Base-by-base conservation (phyloP, 306 rosid genomes). In the Trichosanthes truncata region DNA sequence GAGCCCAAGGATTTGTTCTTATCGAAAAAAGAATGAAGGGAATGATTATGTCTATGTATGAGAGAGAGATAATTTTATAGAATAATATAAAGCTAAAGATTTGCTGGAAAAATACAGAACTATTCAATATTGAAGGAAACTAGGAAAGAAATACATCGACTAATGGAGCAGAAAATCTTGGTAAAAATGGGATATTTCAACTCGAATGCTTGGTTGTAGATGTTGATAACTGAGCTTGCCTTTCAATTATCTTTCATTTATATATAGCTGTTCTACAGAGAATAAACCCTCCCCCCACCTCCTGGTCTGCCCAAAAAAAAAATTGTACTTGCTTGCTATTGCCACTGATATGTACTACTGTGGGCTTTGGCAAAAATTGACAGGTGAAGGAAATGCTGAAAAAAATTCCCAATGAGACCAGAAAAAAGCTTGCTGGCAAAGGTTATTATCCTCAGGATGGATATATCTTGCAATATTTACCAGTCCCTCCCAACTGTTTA, bases 381-480 rank as follows among this genome's bases (percentile, higher is more conserved):
- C 79, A 95, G 99, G 96, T 75, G 40, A 80, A 83, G 91, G 90
- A 91, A 87, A 91, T 95, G 48, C 85, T 95, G 15, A 95, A 85
- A 83, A 88, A 88, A 84, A 75, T 93, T 60, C 91, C 99, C 14
- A 83, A 59, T 14, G 97, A 90, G 33, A 89, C 96, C 1, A 84
- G 74, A 43, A 95, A 48, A 69, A 95, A 93, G 81, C 97, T 95
- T 74, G 78, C 80, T 80, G 86, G 84, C 11, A 95, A 88, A 83
- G 97, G 97, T 23, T 95, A 84, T 88, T 89, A 84, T 80, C 97
- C 99, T 69, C 99, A 95, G 82, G 97, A 90, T 66, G 99, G 99
- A 80, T 95, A 91, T 83, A 46, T 93, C 78, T 49, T 93, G 85
- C 83, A 86, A 66, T 82, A 83, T 77, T 82, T 95, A 77, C 99